Conservation (phyloP, 140 eudicot species). For the Erigeron philadelphicus region DNA sequence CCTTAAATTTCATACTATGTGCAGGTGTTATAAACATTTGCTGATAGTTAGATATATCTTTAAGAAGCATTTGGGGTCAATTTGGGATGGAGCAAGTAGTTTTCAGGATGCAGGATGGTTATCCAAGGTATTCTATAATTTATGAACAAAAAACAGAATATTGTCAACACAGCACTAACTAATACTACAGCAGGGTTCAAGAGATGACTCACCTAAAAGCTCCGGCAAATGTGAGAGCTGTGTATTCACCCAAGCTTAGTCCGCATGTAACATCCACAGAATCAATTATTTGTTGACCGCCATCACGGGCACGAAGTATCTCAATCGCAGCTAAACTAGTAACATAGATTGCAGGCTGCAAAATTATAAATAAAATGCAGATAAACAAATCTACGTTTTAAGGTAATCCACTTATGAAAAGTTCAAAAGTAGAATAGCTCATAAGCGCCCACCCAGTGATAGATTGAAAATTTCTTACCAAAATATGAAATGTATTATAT, state of each 20-base stretch:
- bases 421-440: neutral
- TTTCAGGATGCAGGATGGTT: slow-evolving; percentile 7
- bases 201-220: slow-evolving; percentile 62
- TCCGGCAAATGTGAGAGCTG: slow-evolving; percentile 97
- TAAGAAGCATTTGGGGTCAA: neutral
- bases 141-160: neutral
- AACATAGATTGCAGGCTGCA: slow-evolving; percentile 94
- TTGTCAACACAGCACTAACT: neutral
- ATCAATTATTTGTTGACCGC: slow-evolving; percentile 86
- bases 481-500: neutral
- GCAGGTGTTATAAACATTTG: neutral
- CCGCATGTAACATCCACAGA: slow-evolving; percentile 95
- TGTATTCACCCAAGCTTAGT: slow-evolving; percentile 94
- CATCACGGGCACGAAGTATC: slow-evolving; percentile 83
- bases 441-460: too few relatives aligned
- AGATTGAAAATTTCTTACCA: neutral
- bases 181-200: neutral
- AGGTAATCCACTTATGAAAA: neutral
- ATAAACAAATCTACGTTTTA: neutral
- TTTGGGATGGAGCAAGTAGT: neutral
- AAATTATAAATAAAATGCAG: slow-evolving; percentile 4
- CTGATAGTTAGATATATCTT: neutral
- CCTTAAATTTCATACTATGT: neutral
- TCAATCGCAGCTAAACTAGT: slow-evolving; percentile 93
- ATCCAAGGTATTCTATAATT: neutral